Evolutionary conservation across 2,329 filamentous ascomycete species (phyloP), one percentile per base, ranked within the genome.

Genomic region (Raffaelea albimanens): DNA sequence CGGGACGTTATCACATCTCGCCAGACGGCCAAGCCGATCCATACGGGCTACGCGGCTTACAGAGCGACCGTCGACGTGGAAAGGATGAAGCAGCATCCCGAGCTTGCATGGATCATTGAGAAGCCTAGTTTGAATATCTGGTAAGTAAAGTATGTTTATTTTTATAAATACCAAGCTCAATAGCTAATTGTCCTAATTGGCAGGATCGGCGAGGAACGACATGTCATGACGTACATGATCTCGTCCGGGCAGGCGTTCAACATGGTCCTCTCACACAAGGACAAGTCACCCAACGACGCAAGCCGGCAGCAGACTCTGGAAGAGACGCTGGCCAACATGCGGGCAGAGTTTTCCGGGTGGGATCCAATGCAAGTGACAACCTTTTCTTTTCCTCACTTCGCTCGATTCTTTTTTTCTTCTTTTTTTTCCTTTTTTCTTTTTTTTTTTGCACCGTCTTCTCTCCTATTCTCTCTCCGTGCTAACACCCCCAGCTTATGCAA

Each of bases 21-120:
- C 44, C 52, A 10, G 45, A 48, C 4, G 47, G 53, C 14, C 44
- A 44, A 45, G 20, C 55, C 55, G 3, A 51, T 44, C 8, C 50
- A 40, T 18, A 65, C 67, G 0, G 67, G 65, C 0, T 69, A 67
- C 46, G 64, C 67, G 4, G 67, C 64, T 0, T 71, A 71, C 46
- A 56, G 69, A 4, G 65, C 67, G 0, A 65, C 61, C 0, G 64
- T 71, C 0, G 60, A 68, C 19, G 59, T 64, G 31, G 31, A 9
- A 9, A 34, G 16, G 31, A 34, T 34, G 31, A 9, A 34, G 31
- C 31, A 34, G 16, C 31, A 34, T 34, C 31, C 31, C 10, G 31
- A 34, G 16, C 16, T 34, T 9, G 31, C 31, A 34, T 34, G 31
- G 31, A 34, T 34, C 16, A 34, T 34, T 34, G 31, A 34, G 31